These are phyloP conservation scores for Solanum ahanhuiri DNA, from an alignment of 257 asterid genomes.

Conservation along the genomic window DNA sequence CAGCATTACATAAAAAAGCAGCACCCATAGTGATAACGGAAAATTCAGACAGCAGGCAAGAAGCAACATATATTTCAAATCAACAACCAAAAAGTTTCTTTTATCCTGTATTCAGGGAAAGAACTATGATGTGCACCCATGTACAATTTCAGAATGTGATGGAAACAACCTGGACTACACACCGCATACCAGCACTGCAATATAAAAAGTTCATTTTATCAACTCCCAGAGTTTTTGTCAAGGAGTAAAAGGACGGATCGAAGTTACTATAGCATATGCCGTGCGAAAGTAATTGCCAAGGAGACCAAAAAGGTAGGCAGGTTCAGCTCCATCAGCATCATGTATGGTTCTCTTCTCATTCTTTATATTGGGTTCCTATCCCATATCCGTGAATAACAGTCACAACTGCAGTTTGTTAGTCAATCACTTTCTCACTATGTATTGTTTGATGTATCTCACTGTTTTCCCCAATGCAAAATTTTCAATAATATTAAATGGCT, in stretches of 20 bases:
- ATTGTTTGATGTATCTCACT: not conserved
- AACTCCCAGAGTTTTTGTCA: not conserved
- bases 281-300: not conserved
- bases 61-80: not conserved
- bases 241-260: not conserved
- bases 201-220: not conserved
- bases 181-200: not conserved
- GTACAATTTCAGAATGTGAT: not conserved
- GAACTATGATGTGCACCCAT: not conserved
- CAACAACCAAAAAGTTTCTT: not conserved
- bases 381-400: not conserved
- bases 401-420: not conserved
- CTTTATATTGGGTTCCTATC: not conserved
- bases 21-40: not conserved
- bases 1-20: not conserved
- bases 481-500: not conserved
- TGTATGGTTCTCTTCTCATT: not conserved
- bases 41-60: not conserved
- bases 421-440: not conserved
- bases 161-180: not conserved
- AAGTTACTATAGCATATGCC: not conserved
- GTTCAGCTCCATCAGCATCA: not conserved
- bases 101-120: not conserved
- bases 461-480: not conserved
- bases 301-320: not conserved